Conservation (phyloP, 2,329 filamentous ascomycete species). For the Botrytis cinerea region DNA sequence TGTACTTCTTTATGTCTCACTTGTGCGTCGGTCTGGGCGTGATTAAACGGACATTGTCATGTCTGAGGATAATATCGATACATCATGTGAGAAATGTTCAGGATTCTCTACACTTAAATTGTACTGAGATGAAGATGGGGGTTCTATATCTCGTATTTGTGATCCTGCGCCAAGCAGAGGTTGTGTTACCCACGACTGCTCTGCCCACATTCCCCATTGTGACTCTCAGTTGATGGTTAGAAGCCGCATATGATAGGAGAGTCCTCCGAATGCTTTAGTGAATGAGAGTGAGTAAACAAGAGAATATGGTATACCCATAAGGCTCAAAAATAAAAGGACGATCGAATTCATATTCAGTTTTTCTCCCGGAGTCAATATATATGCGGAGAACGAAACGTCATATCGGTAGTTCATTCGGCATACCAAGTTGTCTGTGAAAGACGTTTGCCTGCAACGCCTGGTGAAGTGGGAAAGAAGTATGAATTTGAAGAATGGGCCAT, state of each 20-base stretch:
- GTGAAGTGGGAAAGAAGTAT: background rate
- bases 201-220: background rate
- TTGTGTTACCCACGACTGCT: background rate
- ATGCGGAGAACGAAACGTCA: constrained; percentile 49
- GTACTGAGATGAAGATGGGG: background rate
- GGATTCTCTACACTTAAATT: constrained; percentile 1
- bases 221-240: constrained; percentile 15
- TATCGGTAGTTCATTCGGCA: constrained; percentile 44
- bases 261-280: constrained; percentile 16
- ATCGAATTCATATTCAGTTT: constrained; percentile 47
- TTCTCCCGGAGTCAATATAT: constrained; percentile 48
- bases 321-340: constrained; percentile 36
- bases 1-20: background rate
- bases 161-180: constrained; percentile 11
- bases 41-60: background rate
- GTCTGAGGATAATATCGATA: background rate
- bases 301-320: constrained; percentile 23
- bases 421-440: constrained; percentile 4
- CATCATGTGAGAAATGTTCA: background rate
- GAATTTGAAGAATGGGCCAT: constrained; percentile 1
- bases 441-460: background rate
- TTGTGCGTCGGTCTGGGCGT: background rate
- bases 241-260: constrained; percentile 22
- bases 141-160: background rate
- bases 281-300: constrained; percentile 21